Base-by-base conservation (phyloP, 495 filamentous ascomycete species). In the Penicilliopsis zonata region DNA sequence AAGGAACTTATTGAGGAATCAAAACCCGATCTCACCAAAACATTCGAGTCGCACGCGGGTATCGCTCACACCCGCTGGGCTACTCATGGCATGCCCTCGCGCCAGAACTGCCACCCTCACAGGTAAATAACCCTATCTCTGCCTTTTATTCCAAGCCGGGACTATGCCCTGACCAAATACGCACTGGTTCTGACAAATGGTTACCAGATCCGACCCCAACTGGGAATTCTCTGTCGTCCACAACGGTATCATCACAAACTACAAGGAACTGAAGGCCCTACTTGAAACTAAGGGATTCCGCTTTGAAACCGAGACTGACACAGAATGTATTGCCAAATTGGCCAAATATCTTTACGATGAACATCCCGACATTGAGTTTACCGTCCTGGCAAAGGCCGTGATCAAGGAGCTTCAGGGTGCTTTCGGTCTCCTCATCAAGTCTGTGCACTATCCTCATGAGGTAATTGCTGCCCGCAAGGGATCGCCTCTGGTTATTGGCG, bases 221-320 rank as follows among this genome's bases (percentile, higher is more conserved):
- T 96, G 86, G 85, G 77, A 96, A 59, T 98, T 98, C 55, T 73
- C 86, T 37, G 81, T 98, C 46, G 88, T 95, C 26, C 90, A 98
- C 77, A 98, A 98, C 60, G 90, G 90, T 54, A 98, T 98, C 70
- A 98, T 98, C 66, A 98, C 90, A 66, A 98, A 98, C 71, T 98
- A 98, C 75, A 98, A 98, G 67, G 90, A 98, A 67, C 65, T 98
- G 46, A 94, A 88, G 76, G 81, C 82, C 35, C 71, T 98, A 31
- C 67, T 98, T 41, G 77, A 86, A 61, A 70, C 67, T 67, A 98
- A 95, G 70, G 92, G 92, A 41, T 94, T 94, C 71, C 78, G 79
- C 36, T 98, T 98, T 54, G 90, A 98, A 75, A 96, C 88, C 17
- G 87, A 98, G 66, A 98, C 90, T 28, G 90, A 98, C 50, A 98